Percentiles rank a stretch among this genome's conserved stretches.
Conservation (phyloP, 2,329 filamentous ascomycete species). For the Pleomassaria siparia region DNA sequence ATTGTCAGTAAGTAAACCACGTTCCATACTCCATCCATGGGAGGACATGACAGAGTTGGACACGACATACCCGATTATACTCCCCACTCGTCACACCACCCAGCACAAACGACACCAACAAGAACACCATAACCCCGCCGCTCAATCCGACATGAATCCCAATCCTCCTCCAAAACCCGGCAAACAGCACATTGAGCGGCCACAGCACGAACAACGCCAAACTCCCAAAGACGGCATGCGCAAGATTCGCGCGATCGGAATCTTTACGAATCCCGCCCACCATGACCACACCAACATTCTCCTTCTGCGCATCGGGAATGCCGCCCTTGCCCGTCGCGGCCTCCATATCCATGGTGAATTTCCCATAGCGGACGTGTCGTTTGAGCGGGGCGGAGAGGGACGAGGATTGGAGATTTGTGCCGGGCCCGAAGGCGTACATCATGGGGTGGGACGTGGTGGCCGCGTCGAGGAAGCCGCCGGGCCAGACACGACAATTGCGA, state of each 20-base stretch:
- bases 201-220: slow-evolving; percentile 37
- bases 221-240: slow-evolving; percentile 35
- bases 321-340: slow-evolving; percentile 39
- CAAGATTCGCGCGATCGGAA: slow-evolving; percentile 28
- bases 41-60: background rate
- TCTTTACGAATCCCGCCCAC: slow-evolving; percentile 25
- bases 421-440: slow-evolving; percentile 47
- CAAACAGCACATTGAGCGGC: slow-evolving; percentile 36
- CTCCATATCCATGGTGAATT: slow-evolving; percentile 46
- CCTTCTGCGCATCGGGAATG: slow-evolving; percentile 31
- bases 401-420: slow-evolving; percentile 28
- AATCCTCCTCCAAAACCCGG: slow-evolving; percentile 44
- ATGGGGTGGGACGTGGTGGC: slow-evolving; percentile 38
- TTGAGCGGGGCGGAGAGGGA: slow-evolving; percentile 37
- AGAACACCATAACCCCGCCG: slow-evolving; percentile 38
- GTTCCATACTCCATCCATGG: slow-evolving; percentile 1
- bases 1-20: too few relatives aligned
- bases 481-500: slow-evolving; percentile 43
- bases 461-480: slow-evolving; percentile 37
- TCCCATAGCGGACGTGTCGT: slow-evolving; percentile 43
- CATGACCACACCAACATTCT: slow-evolving; percentile 26
- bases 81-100: slow-evolving; percentile 46
- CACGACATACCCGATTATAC: slow-evolving; percentile 42
- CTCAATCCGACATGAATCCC: slow-evolving; percentile 47
- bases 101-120: slow-evolving; percentile 43